A percentile compares a stretch with the other conserved stretches of the same genome.
phyloP scores from a whole-genome alignment of 1,139 yeast species.

The Debaryomycetaceae sp. region DNA sequence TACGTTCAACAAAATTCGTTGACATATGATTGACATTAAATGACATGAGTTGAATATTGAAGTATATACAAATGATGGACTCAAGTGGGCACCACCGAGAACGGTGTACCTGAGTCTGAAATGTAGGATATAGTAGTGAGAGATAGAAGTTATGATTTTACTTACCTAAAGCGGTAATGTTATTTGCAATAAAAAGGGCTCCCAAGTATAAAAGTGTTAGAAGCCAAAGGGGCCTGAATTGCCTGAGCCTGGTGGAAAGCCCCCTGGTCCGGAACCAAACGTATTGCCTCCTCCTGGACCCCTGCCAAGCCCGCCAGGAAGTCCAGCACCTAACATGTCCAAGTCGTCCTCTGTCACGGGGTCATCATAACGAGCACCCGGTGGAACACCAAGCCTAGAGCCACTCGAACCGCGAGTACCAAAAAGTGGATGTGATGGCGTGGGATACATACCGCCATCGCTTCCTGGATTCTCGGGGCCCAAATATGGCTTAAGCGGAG shows the following conservation, averaged over 20 bases:
- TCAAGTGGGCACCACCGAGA: no score
- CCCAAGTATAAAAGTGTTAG: not conserved
- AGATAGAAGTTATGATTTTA: not conserved
- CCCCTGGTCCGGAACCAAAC: constrained; percentile 6
- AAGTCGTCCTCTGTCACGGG: constrained; percentile 46
- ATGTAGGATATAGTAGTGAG: not conserved
- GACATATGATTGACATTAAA: no score
- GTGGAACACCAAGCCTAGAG: constrained; percentile 36
- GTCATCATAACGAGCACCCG: constrained; percentile 55
- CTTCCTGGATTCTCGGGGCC: constrained; percentile 21
- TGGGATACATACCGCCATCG: constrained; percentile 55
- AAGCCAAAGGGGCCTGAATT: not conserved
- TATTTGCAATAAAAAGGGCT: not conserved
- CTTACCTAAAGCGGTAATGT: not conserved
- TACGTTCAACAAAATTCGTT: no score
- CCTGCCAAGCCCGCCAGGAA: constrained; percentile 42
- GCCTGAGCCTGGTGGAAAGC: not conserved
- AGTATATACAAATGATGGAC: no score
- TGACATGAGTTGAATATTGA: no score
- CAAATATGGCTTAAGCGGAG: constrained; percentile 37
- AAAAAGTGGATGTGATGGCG: constrained; percentile 49
- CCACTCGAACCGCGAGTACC: constrained; percentile 18
- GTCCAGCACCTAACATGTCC: constrained; percentile 43
- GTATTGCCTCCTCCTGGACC: constrained; percentile 16
- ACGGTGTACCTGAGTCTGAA: no score